Evolutionary conservation across 2,329 filamentous ascomycete species (phyloP).

Genomic region (Neofusicoccum parvum): DNA sequence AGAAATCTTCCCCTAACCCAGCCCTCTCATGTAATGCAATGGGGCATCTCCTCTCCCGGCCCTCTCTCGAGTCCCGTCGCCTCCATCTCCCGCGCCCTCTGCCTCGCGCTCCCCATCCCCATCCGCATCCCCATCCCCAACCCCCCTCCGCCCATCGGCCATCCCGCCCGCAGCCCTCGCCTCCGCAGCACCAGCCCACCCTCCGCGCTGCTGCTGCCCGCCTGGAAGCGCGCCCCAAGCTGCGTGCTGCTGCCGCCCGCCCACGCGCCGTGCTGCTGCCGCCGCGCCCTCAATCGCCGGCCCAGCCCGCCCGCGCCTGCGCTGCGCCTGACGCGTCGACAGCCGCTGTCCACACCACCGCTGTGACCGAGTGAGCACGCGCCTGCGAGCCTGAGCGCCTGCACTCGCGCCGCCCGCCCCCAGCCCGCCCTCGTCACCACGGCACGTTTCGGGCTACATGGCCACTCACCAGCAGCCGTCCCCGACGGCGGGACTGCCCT

Average conservation of each 20-base stretch:
- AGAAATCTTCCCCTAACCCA: constrained; percentile 18
- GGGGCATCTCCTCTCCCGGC: constrained; percentile 14
- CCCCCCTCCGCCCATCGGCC: background rate
- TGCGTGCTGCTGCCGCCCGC: constrained; percentile 7
- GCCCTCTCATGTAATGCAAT: constrained; percentile 19
- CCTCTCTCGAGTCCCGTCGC: constrained; percentile 18
- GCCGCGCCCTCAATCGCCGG: background rate
- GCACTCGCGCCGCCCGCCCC: constrained; percentile 4
- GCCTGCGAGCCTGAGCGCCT: constrained; percentile 15
- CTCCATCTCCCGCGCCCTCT: constrained; percentile 18
- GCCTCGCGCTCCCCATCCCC: constrained; percentile 14
- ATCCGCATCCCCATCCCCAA: background rate
- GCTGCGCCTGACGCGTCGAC: background rate
- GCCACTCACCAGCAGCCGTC: constrained; percentile 75
- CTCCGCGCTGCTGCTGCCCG: background rate
- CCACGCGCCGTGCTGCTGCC: background rate
- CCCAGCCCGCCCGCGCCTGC: background rate
- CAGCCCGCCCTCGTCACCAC: constrained; percentile 5
- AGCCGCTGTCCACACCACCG: background rate
- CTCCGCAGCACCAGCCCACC: background rate
- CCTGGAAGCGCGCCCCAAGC: background rate
- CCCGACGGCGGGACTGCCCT: constrained; percentile 72
- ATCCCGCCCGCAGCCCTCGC: background rate
- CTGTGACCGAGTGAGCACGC: constrained; percentile 16
- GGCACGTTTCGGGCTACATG: constrained; percentile 49